Conservation (phyloP, 2,329 filamentous ascomycete genomes). For the Pseudogymnoascus sp. region DNA sequence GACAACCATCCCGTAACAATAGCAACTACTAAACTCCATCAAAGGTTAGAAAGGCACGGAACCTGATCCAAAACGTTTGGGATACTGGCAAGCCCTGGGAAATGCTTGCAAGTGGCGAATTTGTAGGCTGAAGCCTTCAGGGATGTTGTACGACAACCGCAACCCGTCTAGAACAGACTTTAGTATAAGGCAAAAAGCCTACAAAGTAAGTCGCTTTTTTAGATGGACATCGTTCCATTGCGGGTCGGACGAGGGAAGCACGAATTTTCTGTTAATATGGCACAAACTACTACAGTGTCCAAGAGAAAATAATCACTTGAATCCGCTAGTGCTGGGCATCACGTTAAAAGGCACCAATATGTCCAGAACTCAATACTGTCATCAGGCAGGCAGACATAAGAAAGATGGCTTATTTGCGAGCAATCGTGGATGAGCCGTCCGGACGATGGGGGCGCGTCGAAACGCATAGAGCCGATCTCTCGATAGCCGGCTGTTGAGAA, state of each 20-base stretch:
- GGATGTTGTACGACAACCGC: background rate
- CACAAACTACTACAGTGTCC: background rate
- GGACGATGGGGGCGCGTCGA: background rate
- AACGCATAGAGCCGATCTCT: background rate
- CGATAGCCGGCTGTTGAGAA: background rate
- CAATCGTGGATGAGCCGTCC: background rate
- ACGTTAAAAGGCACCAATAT: constrained; percentile 9
- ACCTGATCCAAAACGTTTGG: constrained; percentile 64
- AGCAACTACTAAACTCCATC: constrained; percentile 15
- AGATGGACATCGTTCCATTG: background rate
- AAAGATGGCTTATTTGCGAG: background rate
- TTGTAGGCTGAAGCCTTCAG: constrained; percentile 49
- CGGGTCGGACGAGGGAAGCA: background rate
- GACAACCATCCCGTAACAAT: background rate
- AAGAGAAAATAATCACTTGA: background rate
- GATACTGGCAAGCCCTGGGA: constrained; percentile 63
- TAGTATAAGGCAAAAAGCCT: background rate
- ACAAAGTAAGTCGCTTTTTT: background rate
- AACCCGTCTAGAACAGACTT: background rate
- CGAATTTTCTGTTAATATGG: background rate
- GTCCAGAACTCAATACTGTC: background rate
- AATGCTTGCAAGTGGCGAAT: constrained; percentile 58
- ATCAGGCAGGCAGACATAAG: background rate
- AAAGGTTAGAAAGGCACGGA: constrained; percentile 53
- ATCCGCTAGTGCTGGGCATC: constrained; percentile 11